Evolutionary conservation across 805 yeast species (phyloP), one percentile per base, ranked within the genome.

Genomic region (Naumovozyma dairenensis): DNA sequence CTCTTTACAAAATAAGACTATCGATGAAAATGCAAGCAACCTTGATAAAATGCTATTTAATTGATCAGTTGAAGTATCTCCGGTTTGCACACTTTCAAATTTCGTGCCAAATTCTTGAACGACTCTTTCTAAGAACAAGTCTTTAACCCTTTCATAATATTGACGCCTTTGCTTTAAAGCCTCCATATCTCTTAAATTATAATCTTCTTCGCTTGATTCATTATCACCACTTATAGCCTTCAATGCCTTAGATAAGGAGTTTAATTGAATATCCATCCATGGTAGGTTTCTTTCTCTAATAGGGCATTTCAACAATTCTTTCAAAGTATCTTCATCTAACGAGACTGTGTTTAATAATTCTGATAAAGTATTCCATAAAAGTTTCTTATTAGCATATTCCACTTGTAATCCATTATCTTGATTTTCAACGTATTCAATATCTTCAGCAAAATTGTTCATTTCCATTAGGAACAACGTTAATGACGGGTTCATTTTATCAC

Each of bases 351-450:
- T 69, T 40, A 86, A 58, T 29, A 86, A 66, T n/a, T 69, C 72
- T 25, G 72, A 71, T 35, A 86, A 66, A 39, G 83, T 86, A 30
- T 69, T 72, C 66, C 77, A 79, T 16, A 86, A 62, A n/a, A 68
- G 53, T 47, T 82, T 83, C 55, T 81, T 82, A 58, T 87, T 87
- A 28, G 83, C 76, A 4, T 89, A 74, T 44, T 77, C 78, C 5
- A 87, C 79, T 57, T 87, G 96, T 13, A 85, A 57, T 31, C 94
- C 94, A 46, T 80, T 74, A 2, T 87, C 77, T 50, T 79, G 81
- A 22, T 66, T 65, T 49, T 85, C 94, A 27, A 86, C 75, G 33
- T 68, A 71, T 29, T 72, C 69, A 32, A 87, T 74, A 39, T 81
- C 89, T 3, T 74, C 74, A 10, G 77, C 70, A 24, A 84, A 71